phyloP scores from a whole-genome alignment of 164 flowering plant genomes.

The Magnolia sinica region DNA sequence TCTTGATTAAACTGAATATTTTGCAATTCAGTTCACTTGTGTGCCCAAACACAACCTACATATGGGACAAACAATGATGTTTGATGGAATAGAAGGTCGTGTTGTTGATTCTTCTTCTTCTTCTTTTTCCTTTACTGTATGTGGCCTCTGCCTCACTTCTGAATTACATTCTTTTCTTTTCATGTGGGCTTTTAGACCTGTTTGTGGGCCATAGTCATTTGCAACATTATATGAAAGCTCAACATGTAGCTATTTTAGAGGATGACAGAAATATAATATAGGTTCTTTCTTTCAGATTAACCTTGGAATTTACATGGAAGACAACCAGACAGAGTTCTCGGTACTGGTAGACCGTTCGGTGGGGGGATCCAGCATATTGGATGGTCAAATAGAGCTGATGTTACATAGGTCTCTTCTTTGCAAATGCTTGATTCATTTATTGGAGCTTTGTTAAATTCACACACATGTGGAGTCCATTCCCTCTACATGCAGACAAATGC shows the following conservation, averaged over 20 bases:
- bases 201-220: no score
- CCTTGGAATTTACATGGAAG: slow-evolving; percentile 79
- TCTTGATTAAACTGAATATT: neutral
- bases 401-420: slow-evolving; percentile 63
- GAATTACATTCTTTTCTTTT: no score
- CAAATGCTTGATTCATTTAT: neutral
- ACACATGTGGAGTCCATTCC: neutral
- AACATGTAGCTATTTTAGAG: neutral
- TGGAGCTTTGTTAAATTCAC: neutral
- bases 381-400: slow-evolving; percentile 93
- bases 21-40: neutral
- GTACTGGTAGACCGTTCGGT: slow-evolving; percentile 87
- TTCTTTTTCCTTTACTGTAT: neutral
- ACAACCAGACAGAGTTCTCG: slow-evolving; percentile 58
- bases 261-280: neutral
- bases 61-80: neutral
- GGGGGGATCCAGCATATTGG: slow-evolving; percentile 83
- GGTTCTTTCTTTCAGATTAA: slow-evolving; percentile 51
- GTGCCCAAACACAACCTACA: neutral
- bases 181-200: no score
- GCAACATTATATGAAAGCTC: no score
- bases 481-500: neutral
- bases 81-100: neutral
- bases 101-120: neutral
- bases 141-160: no score